These are phyloP conservation scores for Rasamsonia emersonii DNA, from an alignment of 2,329 filamentous ascomycete genomes.

Conservation along the genomic window DNA sequence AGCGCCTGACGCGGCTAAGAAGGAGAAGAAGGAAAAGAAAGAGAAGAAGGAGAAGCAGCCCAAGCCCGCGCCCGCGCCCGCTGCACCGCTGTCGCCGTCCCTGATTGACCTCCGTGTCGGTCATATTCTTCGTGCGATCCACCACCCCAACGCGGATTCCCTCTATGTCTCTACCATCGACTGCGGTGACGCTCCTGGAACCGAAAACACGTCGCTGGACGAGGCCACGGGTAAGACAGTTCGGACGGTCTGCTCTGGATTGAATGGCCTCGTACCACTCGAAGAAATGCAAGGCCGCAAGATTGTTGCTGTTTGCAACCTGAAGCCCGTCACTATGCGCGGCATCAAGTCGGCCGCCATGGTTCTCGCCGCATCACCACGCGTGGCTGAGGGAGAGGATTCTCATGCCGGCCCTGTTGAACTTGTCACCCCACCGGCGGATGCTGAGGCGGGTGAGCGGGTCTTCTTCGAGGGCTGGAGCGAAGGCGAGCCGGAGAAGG, in stretches of 20 bases:
- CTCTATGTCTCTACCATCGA: slow-evolving; percentile 93
- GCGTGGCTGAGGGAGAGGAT: slow-evolving; percentile 68
- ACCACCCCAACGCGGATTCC: slow-evolving; percentile 94
- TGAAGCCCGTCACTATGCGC: slow-evolving; percentile 99
- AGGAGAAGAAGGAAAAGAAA: slow-evolving; percentile 60
- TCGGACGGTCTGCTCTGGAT: slow-evolving; percentile 91
- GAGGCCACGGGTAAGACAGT: slow-evolving; percentile 88
- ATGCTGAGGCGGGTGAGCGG: slow-evolving; percentile 70
- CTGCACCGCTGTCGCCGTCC: slow-evolving; percentile 69
- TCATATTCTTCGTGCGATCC: slow-evolving; percentile 91
- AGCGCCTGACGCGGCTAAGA: slow-evolving; percentile 21
- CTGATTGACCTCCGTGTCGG: slow-evolving; percentile 94
- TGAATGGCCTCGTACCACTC: slow-evolving; percentile 85
- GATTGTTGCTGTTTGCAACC: slow-evolving; percentile 90
- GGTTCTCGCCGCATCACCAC: slow-evolving; percentile 92
- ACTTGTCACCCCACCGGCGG: slow-evolving; percentile 74
- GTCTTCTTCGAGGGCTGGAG: slow-evolving; percentile 88
- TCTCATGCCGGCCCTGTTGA: slow-evolving; percentile 87
- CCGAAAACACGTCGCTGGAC: slow-evolving; percentile 66
- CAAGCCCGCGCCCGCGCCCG: slow-evolving; percentile 59
- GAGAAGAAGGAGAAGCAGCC: slow-evolving; percentile 86
- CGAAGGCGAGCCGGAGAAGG: slow-evolving; percentile 80
- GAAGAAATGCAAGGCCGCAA: slow-evolving; percentile 96
- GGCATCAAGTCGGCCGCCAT: slow-evolving; percentile 75
- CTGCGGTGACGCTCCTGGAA: slow-evolving; percentile 77